Conservation (phyloP, 1,284 basidiomycete genomes). For the Cryptococcus sp. region DNA sequence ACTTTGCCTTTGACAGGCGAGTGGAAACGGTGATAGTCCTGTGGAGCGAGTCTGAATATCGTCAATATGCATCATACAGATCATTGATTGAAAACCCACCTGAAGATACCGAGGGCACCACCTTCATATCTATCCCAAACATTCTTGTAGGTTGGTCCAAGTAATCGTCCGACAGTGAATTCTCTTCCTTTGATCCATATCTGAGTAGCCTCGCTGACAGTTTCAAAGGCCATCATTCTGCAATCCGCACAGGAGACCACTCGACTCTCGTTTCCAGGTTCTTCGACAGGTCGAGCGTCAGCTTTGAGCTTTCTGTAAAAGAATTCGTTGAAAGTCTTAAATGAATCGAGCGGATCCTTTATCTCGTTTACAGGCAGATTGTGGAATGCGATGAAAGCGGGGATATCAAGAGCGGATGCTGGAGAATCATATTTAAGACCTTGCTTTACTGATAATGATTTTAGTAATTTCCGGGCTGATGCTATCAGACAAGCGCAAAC, state of each 20-base stretch:
- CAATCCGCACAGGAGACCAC: constrained; percentile 90
- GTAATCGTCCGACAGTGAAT: constrained; percentile 71
- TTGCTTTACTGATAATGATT: constrained; percentile 89
- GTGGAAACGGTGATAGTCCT: constrained; percentile 97
- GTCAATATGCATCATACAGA: not conserved
- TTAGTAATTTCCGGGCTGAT: constrained; percentile 69
- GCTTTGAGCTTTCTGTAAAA: constrained; percentile 89
- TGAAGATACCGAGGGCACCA: constrained; percentile 71
- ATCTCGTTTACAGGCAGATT: constrained; percentile 78
- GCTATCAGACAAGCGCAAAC: constrained; percentile 1
- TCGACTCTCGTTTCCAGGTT: constrained; percentile 65
- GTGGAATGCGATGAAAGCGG: constrained; percentile 85
- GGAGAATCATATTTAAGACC: constrained; percentile 88
- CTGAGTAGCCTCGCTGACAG: constrained; percentile 73
- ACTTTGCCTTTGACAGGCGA: constrained; percentile 80
- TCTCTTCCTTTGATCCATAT: constrained; percentile 98
- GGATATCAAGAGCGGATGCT: constrained; percentile 77
- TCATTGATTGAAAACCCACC: constrained; percentile 39
- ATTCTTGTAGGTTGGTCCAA: constrained; percentile 71
- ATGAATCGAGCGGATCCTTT: constrained; percentile 71
- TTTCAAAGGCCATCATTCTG: constrained; percentile 87
- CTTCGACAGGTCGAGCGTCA: constrained; percentile 70
- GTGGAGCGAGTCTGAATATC: constrained; percentile 65
- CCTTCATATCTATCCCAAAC: constrained; percentile 66
- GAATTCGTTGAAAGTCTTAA: constrained; percentile 81